Evolutionary conservation across 768 basidiomycete species (phyloP).

Genomic region (Auricularia cornea): DNA sequence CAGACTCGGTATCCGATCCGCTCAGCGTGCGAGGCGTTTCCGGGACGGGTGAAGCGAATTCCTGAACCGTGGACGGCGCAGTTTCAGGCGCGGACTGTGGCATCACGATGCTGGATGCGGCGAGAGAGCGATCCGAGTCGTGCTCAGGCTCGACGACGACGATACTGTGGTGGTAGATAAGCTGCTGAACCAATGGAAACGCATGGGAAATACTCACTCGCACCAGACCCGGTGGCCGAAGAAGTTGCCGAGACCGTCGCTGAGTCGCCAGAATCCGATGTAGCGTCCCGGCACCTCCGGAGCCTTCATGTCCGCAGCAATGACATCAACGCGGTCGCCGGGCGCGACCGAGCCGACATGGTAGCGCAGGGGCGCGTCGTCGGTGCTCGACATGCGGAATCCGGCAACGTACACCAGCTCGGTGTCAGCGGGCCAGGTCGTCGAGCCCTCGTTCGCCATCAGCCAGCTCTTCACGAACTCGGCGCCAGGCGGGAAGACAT

Average conservation of each 20-base stretch:
- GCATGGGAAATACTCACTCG: slow-evolving; percentile 44
- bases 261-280: slow-evolving; percentile 69
- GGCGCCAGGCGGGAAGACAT: slow-evolving; percentile 71
- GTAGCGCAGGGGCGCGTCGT: slow-evolving; percentile 24
- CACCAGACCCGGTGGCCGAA: slow-evolving; percentile 77
- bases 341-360: slow-evolving; percentile 48
- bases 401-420: slow-evolving; percentile 66
- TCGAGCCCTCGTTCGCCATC: slow-evolving; percentile 54
- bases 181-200: no score
- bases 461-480: slow-evolving; percentile 83
- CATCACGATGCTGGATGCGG: slow-evolving; percentile 67
- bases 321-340: slow-evolving; percentile 54
- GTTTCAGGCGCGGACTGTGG: slow-evolving; percentile 30
- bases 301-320: slow-evolving; percentile 73
- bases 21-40: slow-evolving; percentile 4
- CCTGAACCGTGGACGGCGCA: slow-evolving; percentile 6
- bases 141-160: slow-evolving; percentile 48
- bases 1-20: slow-evolving; percentile 30
- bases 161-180: no score
- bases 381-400: slow-evolving; percentile 40
- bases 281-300: slow-evolving; percentile 68
- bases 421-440: slow-evolving; percentile 62
- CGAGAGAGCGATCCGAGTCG: slow-evolving; percentile 38
- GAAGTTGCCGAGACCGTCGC: slow-evolving; percentile 43
- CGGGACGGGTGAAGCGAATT: slow-evolving; percentile 12